phyloP scores from a whole-genome alignment of 208 protist genomes.

The Balamuthia mandrillaris region DNA sequence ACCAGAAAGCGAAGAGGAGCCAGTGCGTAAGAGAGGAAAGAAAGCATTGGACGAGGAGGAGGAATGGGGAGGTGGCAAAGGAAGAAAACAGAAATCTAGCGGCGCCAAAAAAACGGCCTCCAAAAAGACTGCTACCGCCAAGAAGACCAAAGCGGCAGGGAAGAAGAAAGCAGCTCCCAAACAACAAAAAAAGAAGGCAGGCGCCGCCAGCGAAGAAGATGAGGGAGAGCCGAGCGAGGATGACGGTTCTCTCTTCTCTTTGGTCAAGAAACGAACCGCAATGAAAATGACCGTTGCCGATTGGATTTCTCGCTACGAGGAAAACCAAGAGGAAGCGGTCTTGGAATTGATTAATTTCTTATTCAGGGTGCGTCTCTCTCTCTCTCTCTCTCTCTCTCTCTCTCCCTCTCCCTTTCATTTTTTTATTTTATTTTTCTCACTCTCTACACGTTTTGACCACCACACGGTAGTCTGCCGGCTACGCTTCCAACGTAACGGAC shows the following conservation, averaged over 20 bases:
- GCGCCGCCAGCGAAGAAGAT: background rate
- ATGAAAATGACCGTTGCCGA: conserved; percentile 18
- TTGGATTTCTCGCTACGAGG: conserved; percentile 23
- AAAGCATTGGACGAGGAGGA: background rate
- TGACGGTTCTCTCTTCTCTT: too few relatives aligned
- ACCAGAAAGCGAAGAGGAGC: background rate
- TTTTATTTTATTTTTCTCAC: too few relatives aligned
- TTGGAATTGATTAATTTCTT: conserved; percentile 33
- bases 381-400: too few relatives aligned
- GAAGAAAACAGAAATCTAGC: background rate
- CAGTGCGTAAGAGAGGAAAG: background rate
- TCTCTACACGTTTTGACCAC: too few relatives aligned
- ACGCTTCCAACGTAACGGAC: too few relatives aligned
- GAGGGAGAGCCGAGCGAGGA: too few relatives aligned
- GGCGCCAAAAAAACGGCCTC: background rate
- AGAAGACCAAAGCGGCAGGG: too few relatives aligned
- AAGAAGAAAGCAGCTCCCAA: background rate
- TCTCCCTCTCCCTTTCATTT: too few relatives aligned
- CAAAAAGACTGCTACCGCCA: too few relatives aligned
- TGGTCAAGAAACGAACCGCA: conserved; percentile 11
- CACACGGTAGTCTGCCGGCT: too few relatives aligned
- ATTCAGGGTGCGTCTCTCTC: conserved; percentile 9
- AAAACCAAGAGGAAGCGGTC: background rate
- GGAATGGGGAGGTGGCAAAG: background rate
- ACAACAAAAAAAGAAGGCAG: background rate